Evolutionary conservation across 768 basidiomycete genomes (phyloP).

Genomic region (Suillus fuscotomentosus): DNA sequence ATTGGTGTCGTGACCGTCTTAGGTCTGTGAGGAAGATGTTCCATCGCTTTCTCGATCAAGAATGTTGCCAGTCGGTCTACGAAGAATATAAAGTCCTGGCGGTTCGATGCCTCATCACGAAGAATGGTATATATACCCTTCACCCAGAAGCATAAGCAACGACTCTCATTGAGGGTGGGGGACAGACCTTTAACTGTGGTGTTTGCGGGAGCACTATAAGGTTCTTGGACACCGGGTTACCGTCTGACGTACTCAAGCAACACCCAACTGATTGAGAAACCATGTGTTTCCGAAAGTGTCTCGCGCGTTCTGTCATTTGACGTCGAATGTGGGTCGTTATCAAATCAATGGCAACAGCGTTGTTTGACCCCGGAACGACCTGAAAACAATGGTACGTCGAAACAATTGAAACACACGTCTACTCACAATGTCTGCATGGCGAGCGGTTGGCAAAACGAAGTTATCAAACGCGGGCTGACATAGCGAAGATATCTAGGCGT

Average conservation of each 20-base stretch:
- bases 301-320: constrained; percentile 77
- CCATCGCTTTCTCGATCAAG: constrained; percentile 81
- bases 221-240: constrained; percentile 44
- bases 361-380: constrained; percentile 96
- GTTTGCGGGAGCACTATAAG: constrained; percentile 74
- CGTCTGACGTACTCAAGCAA: constrained; percentile 35
- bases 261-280: constrained; percentile 46
- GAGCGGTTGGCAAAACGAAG: constrained; percentile 86
- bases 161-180: background rate
- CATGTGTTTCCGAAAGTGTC: constrained; percentile 71
- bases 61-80: constrained; percentile 83
- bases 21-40: constrained; percentile 69
- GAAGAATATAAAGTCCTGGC: constrained; percentile 93
- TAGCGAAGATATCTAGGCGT: constrained; percentile 80
- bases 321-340: constrained; percentile 88
- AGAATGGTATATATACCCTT: constrained; percentile 91
- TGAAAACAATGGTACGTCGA: constrained; percentile 27
- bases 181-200: constrained; percentile 69
- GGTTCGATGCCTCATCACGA: constrained; percentile 63
- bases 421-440: constrained; percentile 83
- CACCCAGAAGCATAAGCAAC: background rate
- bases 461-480: constrained; percentile 93
- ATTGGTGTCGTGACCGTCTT: constrained; percentile 69
- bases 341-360: constrained; percentile 88
- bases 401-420: background rate